Evolutionary conservation across 495 filamentous ascomycete species (phyloP), one percentile per base, ranked within the genome.

Genomic region (Evansstolkia leycettana): DNA sequence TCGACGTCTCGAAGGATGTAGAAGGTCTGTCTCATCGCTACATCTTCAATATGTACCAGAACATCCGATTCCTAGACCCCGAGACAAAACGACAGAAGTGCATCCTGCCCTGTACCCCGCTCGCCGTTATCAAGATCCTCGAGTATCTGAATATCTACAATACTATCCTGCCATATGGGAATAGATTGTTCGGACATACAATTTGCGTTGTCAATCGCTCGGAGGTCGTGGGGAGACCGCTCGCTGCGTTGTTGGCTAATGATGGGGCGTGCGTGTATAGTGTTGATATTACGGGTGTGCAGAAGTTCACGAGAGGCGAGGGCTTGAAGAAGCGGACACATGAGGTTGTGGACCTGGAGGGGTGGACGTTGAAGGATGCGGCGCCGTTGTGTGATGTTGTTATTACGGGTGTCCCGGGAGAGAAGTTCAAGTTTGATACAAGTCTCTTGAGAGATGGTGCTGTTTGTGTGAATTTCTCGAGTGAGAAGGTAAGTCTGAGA

Each of bases 31-130:
- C 78, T 46, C 89, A 95, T 55, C 78, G 72, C 39, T 90, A 95
- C 62, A 79, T 95, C 50, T 90, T 88, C 73, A 98, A 98, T 70
- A 93, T 98, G 85, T 98, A 95, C 67, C 82, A 95, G 67, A 98
- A 98, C 62, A 74, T 90, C 48, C 84, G 90, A 33, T 95, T 85
- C 65, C 69, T 98, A 23, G 90, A 98, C 64, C 62, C 71, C 9
- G 75, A 77, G 13, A 50, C 62, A 18, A 82, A 87, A 54, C 64
- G 60, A 29, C 81, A 84, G 57, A 98, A 98, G 58, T 89, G 77
- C 34, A 80, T 98, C 29, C 69, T 98, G 14, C 90, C 90, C 10
- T 98, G 90, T 67, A 98, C 90, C 1, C 90, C 90, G 14, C 71
- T 98, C 20, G 90, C 90, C 18, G 76, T 92, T 40, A 78, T 98